These are phyloP conservation scores for Rosa persica DNA, from an alignment of 306 rosid genomes.

Conservation along the genomic window DNA sequence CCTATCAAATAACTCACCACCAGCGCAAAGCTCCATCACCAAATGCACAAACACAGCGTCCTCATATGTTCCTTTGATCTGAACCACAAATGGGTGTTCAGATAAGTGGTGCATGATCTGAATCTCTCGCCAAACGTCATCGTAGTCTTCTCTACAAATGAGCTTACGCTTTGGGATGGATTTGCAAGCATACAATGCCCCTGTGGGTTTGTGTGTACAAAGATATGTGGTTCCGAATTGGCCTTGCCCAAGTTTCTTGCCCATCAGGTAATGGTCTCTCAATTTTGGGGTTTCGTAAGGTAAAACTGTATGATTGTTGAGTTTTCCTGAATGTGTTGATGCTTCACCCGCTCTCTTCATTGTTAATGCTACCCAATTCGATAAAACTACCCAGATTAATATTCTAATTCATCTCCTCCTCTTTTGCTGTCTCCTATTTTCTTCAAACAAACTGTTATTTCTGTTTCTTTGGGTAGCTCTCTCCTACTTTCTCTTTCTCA, in stretches of 20 bases:
- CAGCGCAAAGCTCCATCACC: constrained; percentile 86
- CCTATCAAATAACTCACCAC: constrained; percentile 89
- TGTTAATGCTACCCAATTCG: constrained; percentile 22
- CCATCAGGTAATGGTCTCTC: constrained; percentile 75
- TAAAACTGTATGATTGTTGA: constrained; percentile 35
- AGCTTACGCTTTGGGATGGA: constrained; percentile 90
- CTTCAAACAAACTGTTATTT: too few species aligned
- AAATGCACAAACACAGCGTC: constrained; percentile 81
- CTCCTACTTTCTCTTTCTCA: not conserved
- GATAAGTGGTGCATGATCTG: constrained; percentile 92
- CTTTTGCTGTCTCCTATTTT: too few species aligned
- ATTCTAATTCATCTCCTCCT: not conserved
- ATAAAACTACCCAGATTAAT: not conserved
- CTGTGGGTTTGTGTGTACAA: constrained; percentile 54
- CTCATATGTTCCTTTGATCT: constrained; percentile 75
- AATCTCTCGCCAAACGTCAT: constrained; percentile 92
- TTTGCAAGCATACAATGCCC: constrained; percentile 68
- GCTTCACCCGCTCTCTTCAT: not conserved
- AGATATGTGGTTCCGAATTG: constrained; percentile 82
- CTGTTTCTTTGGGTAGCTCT: too few species aligned
- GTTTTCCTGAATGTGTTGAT: too few species aligned
- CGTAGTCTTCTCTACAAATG: constrained; percentile 65
- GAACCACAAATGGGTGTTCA: constrained; percentile 69
- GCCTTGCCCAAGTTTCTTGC: constrained; percentile 84
- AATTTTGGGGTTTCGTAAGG: constrained; percentile 66